phyloP scores from a whole-genome alignment of 2,329 filamentous ascomycete genomes.

The Diaporthe citri region DNA sequence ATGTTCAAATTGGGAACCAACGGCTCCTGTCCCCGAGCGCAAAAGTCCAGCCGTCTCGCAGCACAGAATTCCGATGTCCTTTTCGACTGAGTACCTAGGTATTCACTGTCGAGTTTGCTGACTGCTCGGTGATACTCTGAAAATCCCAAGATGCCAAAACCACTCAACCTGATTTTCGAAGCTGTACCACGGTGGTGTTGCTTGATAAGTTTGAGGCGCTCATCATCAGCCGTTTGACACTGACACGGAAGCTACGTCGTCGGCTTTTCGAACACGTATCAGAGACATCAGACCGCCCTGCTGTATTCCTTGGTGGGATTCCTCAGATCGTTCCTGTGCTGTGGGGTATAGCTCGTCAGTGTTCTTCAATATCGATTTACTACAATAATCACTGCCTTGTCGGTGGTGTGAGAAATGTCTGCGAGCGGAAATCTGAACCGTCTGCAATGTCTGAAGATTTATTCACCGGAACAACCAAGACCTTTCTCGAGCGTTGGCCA shows the following conservation, averaged over 20 bases:
- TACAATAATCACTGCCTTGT: neutral
- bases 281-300: neutral
- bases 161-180: neutral
- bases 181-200: too few species aligned
- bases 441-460: neutral
- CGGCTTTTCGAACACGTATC: neutral
- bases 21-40: neutral
- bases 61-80: neutral
- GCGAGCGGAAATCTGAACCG: neutral
- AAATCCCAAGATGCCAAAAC: neutral
- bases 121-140: neutral
- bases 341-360: neutral
- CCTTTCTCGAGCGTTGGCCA: neutral
- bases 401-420: neutral
- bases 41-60: neutral
- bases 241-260: neutral
- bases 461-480: too few species aligned
- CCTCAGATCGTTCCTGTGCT: neutral
- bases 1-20: neutral
- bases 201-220: neutral
- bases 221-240: neutral
- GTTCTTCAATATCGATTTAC: too few species aligned
- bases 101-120: neutral
- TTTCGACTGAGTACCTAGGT: neutral
- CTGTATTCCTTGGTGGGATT: neutral